These are phyloP conservation scores for Malus hybrid DNA, from an alignment of 331 rosid genomes.

Conservation along the genomic window DNA sequence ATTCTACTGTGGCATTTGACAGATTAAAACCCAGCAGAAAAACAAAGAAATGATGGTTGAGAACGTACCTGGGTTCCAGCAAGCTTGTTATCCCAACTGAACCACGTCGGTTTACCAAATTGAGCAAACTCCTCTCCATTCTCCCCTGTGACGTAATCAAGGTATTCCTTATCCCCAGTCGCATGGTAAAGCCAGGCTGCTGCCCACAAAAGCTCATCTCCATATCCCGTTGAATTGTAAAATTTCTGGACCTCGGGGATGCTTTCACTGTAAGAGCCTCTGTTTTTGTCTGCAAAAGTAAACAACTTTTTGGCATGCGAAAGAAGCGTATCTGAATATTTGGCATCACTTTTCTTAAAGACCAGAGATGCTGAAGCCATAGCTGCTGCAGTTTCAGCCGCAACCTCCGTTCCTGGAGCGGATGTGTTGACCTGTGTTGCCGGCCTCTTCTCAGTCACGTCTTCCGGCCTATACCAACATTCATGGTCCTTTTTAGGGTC, in stretches of 20 bases:
- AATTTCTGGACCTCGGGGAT: constrained; percentile 60
- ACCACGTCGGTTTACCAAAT: constrained; percentile 85
- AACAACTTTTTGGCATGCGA: constrained; percentile 77
- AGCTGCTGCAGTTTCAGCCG: constrained; percentile 96
- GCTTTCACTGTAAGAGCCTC: constrained; percentile 51
- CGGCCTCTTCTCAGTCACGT: constrained; percentile 61
- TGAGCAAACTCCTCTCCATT: constrained; percentile 61
- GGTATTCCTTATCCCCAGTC: constrained; percentile 58
- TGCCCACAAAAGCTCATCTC: constrained; percentile 97
- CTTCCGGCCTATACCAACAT: constrained; percentile 92
- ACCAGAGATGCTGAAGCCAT: constrained; percentile 98
- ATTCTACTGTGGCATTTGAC: neutral
- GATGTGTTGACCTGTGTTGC: constrained; percentile 62
- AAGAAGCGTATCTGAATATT: constrained; percentile 70
- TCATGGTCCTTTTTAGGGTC: constrained; percentile 66
- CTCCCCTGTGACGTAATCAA: constrained; percentile 62
- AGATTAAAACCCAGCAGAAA: constrained; percentile 3
- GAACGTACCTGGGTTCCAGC: constrained; percentile 79
- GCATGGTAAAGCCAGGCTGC: constrained; percentile 99
- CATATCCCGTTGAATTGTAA: constrained; percentile 89
- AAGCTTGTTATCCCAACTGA: constrained; percentile 98
- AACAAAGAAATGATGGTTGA: neutral
- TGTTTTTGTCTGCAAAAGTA: constrained; percentile 59
- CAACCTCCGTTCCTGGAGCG: constrained; percentile 80
- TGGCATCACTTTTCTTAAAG: constrained; percentile 44